These are phyloP conservation scores for Suillus variegatus DNA, from an alignment of 768 basidiomycete genomes.

Conservation along the genomic window DNA sequence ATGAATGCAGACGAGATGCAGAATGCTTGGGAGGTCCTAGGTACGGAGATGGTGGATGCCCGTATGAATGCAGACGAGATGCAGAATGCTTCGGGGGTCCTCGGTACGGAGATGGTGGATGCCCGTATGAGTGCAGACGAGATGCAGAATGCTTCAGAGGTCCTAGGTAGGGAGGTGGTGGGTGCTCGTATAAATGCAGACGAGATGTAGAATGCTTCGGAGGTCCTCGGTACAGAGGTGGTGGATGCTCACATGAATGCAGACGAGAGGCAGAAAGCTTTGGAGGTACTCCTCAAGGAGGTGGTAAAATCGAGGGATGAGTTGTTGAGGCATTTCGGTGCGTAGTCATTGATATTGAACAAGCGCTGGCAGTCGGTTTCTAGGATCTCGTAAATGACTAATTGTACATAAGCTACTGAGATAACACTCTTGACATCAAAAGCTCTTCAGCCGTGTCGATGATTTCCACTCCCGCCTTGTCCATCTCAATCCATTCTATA, in stretches of 20 bases:
- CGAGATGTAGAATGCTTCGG: no score
- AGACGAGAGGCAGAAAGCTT: no score
- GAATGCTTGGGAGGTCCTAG: background rate
- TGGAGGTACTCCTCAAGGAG: no score
- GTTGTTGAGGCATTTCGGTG: background rate
- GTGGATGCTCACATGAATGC: no score
- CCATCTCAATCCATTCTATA: conserved; percentile 39
- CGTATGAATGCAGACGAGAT: background rate
- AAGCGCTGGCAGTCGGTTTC: no score
- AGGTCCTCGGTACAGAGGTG: no score
- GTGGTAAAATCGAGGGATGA: no score
- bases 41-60: background rate
- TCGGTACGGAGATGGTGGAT: background rate
- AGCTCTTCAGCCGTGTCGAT: conserved; percentile 32
- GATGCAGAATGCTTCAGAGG: background rate
- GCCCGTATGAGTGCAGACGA: background rate
- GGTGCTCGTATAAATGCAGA: no score
- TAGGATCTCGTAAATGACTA: background rate
- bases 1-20: background rate
- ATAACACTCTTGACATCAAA: conserved; percentile 2
- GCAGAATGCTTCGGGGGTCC: background rate
- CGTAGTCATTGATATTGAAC: background rate
- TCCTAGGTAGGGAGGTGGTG: background rate
- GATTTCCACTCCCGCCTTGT: conserved; percentile 35
- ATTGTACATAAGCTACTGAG: background rate